These are phyloP conservation scores for Talaromyces sp. DNA, from an alignment of 2,329 filamentous ascomycete species.

Conservation along the genomic window DNA sequence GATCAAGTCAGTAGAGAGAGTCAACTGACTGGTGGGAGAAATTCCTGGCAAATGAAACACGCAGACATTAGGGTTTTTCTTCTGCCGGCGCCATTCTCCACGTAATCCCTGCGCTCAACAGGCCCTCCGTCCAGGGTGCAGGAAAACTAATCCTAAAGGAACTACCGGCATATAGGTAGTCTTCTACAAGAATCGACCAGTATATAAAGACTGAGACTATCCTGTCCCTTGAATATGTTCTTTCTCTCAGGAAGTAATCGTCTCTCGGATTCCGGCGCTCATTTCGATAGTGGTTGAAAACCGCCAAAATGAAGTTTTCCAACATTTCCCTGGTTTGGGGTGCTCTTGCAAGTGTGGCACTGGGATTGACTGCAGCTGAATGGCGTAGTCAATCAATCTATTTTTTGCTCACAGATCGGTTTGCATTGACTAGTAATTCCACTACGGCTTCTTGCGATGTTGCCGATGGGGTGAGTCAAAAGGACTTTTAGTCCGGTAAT, in stretches of 20 bases:
- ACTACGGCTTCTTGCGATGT: constrained; percentile 33
- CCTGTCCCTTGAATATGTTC: neutral
- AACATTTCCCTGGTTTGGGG: neutral
- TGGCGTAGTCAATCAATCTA: constrained; percentile 47
- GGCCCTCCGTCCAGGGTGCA: neutral
- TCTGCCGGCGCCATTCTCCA: neutral
- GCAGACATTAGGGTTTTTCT: neutral
- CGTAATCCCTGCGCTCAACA: neutral
- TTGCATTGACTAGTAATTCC: constrained; percentile 39
- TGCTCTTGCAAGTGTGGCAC: constrained; percentile 1
- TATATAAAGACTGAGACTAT: neutral
- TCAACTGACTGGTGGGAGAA: neutral
- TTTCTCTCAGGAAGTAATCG: neutral
- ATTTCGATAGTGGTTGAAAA: neutral
- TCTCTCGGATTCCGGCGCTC: neutral
- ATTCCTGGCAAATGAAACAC: neutral
- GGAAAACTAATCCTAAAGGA: neutral
- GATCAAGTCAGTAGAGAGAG: neutral
- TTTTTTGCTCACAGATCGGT: constrained; percentile 46
- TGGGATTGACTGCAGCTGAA: constrained; percentile 19
- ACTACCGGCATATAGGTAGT: neutral
- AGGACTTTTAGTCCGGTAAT: neutral
- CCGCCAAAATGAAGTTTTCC: neutral
- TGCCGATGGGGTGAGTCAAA: constrained; percentile 21
- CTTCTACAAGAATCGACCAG: neutral